Percentiles rank a stretch among this genome's conserved stretches.
These are phyloP conservation scores for Hanseniaspora vineae DNA, from an alignment of 805 yeast genomes.

Conservation along the genomic window DNA sequence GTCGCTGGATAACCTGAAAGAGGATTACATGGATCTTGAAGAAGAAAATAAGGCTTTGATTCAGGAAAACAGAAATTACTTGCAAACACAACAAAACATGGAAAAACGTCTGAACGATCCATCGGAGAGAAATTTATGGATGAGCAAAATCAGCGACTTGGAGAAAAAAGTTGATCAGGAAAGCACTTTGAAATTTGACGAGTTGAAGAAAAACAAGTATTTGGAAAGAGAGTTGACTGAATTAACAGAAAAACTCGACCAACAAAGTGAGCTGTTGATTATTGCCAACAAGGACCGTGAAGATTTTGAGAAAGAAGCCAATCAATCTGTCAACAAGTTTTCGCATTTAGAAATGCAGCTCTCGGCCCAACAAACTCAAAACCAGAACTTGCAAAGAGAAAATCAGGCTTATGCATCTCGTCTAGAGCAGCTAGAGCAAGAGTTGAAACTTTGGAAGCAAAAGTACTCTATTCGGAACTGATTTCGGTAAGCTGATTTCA, in stretches of 20 bases:
- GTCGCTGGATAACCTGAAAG: conserved; percentile 31
- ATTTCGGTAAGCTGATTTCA: background rate
- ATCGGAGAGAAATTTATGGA: conserved; percentile 47
- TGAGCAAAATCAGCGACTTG: conserved; percentile 37
- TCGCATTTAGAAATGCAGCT: conserved; percentile 31
- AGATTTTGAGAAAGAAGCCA: conserved; percentile 38
- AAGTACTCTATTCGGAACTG: conserved; percentile 20
- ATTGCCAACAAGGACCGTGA: conserved; percentile 48
- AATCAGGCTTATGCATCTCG: conserved; percentile 41
- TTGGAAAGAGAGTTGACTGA: conserved; percentile 44
- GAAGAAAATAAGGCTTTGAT: conserved; percentile 60
- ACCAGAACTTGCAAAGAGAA: conserved; percentile 43
- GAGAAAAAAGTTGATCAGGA: conserved; percentile 37
- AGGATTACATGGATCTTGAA: conserved; percentile 39
- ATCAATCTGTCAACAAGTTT: conserved; percentile 32
- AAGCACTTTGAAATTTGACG: conserved; percentile 36
- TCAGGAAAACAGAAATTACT: conserved; percentile 40
- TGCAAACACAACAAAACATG: conserved; percentile 34
- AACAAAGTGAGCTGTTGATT: conserved; percentile 36
- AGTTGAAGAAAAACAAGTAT: conserved; percentile 34
- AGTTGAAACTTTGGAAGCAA: conserved; percentile 42
- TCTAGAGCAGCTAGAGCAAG: conserved; percentile 40
- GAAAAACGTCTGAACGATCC: conserved; percentile 29
- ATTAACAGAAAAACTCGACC: conserved; percentile 36
- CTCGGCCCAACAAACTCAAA: conserved; percentile 29